These are phyloP conservation scores for Lipomyces yamadae DNA, from an alignment of 805 yeast genomes.

Conservation along the genomic window DNA sequence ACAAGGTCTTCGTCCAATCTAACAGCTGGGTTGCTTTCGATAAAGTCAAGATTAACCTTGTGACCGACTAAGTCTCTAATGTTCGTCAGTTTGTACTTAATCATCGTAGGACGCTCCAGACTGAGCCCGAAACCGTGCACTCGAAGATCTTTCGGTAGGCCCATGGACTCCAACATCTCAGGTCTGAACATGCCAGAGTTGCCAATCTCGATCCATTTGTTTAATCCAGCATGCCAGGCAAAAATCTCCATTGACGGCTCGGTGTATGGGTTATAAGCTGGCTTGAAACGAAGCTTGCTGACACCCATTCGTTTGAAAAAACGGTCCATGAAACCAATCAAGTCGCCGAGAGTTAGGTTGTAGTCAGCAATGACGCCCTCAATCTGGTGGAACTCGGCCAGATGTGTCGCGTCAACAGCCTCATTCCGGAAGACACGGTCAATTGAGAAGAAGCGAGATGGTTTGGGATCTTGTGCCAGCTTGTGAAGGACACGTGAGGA, in stretches of 20 bases:
- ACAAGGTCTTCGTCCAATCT: slow-evolving; percentile 77
- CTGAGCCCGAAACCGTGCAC: slow-evolving; percentile 98
- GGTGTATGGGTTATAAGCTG: slow-evolving; percentile 98
- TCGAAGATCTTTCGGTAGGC: slow-evolving; percentile 89
- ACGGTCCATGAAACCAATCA: slow-evolving; percentile 97
- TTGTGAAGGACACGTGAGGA: slow-evolving; percentile 86
- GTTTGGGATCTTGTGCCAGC: slow-evolving; percentile 66
- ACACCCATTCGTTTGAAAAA: slow-evolving; percentile 98
- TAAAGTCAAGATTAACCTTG: slow-evolving; percentile 91
- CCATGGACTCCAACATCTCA: slow-evolving; percentile 98
- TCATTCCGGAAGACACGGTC: slow-evolving; percentile 99
- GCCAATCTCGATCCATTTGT: slow-evolving; percentile 99
- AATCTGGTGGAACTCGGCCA: slow-evolving; percentile 99
- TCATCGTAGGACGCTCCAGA: slow-evolving; percentile 98
- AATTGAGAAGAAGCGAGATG: slow-evolving; percentile 89
- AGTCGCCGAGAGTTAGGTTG: slow-evolving; percentile 90
- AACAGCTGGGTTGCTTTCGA: slow-evolving; percentile 96
- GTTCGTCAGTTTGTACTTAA: slow-evolving; percentile 92
- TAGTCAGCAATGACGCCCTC: slow-evolving; percentile 99
- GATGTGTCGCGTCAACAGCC: slow-evolving; percentile 98
- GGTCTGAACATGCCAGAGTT: slow-evolving; percentile 99
- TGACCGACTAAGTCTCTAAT: slow-evolving; percentile 97
- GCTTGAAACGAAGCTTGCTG: slow-evolving; percentile 90
- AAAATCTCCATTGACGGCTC: slow-evolving; percentile 98
- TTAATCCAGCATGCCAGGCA: slow-evolving; percentile 93